These are phyloP conservation scores for Microsporum canis DNA, from an alignment of 2,329 filamentous ascomycete genomes.

Conservation along the genomic window DNA sequence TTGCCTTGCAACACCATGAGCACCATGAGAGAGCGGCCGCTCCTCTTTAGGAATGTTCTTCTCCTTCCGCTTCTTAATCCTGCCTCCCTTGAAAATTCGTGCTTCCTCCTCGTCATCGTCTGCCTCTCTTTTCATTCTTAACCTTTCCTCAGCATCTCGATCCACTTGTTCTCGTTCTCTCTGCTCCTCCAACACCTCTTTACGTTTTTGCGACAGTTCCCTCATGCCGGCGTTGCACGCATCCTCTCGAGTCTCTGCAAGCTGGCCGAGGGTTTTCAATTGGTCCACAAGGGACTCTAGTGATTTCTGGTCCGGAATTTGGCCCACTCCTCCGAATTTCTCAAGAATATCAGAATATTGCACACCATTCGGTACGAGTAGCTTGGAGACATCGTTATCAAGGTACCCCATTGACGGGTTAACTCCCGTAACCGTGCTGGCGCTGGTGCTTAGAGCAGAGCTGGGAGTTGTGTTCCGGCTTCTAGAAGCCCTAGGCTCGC, in stretches of 20 bases:
- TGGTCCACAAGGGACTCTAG: conserved; percentile 42
- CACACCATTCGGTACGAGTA: conserved; percentile 37
- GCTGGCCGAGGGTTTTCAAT: conserved; percentile 45
- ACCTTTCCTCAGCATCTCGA: conserved; percentile 40
- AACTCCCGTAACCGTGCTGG: conserved; percentile 29
- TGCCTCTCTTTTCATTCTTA: conserved; percentile 35
- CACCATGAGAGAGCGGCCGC: conserved; percentile 49
- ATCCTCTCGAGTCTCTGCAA: conserved; percentile 46
- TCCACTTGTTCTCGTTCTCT: conserved; percentile 38
- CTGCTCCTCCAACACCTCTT: conserved; percentile 45
- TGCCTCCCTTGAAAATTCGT: conserved; percentile 44
- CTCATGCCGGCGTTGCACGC: conserved; percentile 50
- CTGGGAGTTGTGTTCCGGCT: conserved; percentile 55
- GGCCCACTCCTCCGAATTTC: conserved; percentile 38
- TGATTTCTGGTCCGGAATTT: conserved; percentile 38
- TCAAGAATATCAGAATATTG: conserved; percentile 51
- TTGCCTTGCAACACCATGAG: conserved; percentile 52
- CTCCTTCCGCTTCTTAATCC: conserved; percentile 71
- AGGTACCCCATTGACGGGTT: conserved; percentile 42
- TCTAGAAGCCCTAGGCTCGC: conserved; percentile 43
- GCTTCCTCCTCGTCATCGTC: conserved; percentile 36
- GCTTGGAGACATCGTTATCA: conserved; percentile 40
- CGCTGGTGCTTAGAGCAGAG: conserved; percentile 41
- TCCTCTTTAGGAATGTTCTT: conserved; percentile 51
- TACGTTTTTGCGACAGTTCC: conserved; percentile 47